These are phyloP conservation scores for Tulasnella sp. DNA, from an alignment of 768 basidiomycete genomes.

Conservation along the genomic window DNA sequence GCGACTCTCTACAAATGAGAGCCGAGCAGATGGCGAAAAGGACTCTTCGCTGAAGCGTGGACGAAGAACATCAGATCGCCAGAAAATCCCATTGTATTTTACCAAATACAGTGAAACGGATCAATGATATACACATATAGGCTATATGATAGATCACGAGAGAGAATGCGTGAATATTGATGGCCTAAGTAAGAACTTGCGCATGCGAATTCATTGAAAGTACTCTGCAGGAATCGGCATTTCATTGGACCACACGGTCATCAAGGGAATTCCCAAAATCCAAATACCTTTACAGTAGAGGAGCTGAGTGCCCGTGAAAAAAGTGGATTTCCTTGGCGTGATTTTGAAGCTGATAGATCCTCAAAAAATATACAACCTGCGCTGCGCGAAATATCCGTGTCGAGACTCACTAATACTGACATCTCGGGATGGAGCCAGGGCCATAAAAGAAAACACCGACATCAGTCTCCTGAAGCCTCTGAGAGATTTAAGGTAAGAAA, in stretches of 20 bases:
- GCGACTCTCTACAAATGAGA: too few species aligned
- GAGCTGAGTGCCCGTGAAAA: conserved; percentile 23
- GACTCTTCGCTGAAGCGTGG: too few species aligned
- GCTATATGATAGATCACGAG: too few species aligned
- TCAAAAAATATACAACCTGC: not conserved
- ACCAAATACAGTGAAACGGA: too few species aligned
- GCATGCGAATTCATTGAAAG: not conserved
- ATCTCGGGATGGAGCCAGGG: conserved; percentile 53
- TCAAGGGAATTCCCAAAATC: too few species aligned
- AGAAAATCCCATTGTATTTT: not conserved
- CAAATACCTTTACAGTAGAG: conserved; percentile 24
- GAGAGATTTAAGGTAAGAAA: conserved; percentile 39
- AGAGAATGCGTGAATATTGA: not conserved
- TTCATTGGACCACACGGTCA: not conserved
- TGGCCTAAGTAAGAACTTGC: not conserved
- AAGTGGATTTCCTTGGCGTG: conserved; percentile 28
- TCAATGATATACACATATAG: too few species aligned
- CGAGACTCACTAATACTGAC: not conserved
- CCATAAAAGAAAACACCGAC: conserved; percentile 94
- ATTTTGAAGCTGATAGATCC: conserved; percentile 17
- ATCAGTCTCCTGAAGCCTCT: conserved; percentile 81
- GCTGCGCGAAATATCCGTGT: not conserved
- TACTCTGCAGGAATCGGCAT: not conserved
- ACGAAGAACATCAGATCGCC: too few species aligned
- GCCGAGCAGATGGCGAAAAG: too few species aligned